Evolutionary conservation across 176 grass and related monocot genomes (phyloP), one percentile per base, ranked within the genome.

Genomic region (Carex littledalei): DNA sequence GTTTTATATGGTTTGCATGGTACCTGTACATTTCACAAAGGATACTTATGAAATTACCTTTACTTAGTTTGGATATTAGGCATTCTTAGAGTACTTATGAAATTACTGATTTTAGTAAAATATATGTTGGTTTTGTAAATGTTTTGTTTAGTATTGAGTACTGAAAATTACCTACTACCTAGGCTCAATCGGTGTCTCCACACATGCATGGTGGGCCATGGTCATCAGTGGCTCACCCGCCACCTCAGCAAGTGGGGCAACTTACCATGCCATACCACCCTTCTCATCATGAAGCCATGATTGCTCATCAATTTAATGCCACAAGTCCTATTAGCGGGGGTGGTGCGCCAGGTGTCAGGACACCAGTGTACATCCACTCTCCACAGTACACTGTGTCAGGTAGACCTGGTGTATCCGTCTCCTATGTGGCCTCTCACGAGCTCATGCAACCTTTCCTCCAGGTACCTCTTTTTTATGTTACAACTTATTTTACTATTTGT

Each of bases 191-290:
- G 1, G 67, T 60, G 21, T 67, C 75, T 43, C 35, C 87, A 9
- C 85, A 86, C 81, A 68, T 83, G 81, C 81, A 81, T 2, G 79
- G 79, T 63, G 79, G 79, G 59, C 79, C 58, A 49, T 81, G 79
- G 79, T 61, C 59, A 63, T 63, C 79, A 83, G 81, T 65, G 34
- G 45, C 21, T 55, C 74, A 26, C 26, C 50, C 63, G 12, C 45
- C 79, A 83, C 60, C 58, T 83, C 81, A 83, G 81, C 81, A 67
- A 22, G 52, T 78, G 0, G 52, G 74, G 24, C 74, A 78, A 52
- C 74, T 78, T 78, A 78, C 74, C 74, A 69, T 83, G 63, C 61
- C 81, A 15, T 83, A 83, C 39, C 41, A 67, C 6, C 39, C 6
- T 52, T 60, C 81, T 5, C 21, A n/a, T 47, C 81, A 64, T 24